Evolutionary conservation across 306 rosid genomes (phyloP), one percentile per base, ranked within the genome.

Genomic region (Notholithocarpus densiflorus): DNA sequence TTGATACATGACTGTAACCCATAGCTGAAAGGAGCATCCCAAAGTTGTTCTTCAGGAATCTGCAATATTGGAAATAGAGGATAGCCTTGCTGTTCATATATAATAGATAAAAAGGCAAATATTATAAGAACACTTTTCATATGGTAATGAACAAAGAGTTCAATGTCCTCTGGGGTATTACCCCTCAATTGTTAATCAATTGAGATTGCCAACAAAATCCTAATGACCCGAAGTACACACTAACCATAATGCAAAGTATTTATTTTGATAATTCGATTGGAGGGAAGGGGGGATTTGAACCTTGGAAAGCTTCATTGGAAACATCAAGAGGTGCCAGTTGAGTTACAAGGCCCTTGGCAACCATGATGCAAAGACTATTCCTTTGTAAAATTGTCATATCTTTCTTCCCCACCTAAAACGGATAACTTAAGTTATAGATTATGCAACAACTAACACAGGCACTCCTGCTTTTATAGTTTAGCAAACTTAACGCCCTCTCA

Each of bases 21-120:
- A 76, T 73, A 68, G 84, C 89, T 88, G 78, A 82, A 79, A 69
- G 93, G 90, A 80, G 90, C 82, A 75, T 85, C 86, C 97, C 97
- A 92, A 54, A 90, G 96, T 70, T 86, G 74, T 21, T 79, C 74
- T 53, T 84, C 76, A 4, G 84, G 31, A 5, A 64, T 69, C 73
- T 84, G 84, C 78, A 57, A 13, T 31, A 73, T 56, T 45, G 78
- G 83, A 64, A 61, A 61, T 23, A 52, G n/a, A 53, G 27, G 26
- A 19, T 45, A 8, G 17, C 62, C 74, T 37, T 24, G 23, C 37
- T 71, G 10, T 43, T 26, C 5, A 26, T 17, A 71, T 45, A 56
- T 19, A 78, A 56, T 56, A 55, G 29, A 27, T 11, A 8, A 51
- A 57, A 43, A 43, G 54, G 5, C 0, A 37, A 74, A 57, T 23